Conservation (phyloP, 305 asterid genomes). For the Ajuga reptans region DNA sequence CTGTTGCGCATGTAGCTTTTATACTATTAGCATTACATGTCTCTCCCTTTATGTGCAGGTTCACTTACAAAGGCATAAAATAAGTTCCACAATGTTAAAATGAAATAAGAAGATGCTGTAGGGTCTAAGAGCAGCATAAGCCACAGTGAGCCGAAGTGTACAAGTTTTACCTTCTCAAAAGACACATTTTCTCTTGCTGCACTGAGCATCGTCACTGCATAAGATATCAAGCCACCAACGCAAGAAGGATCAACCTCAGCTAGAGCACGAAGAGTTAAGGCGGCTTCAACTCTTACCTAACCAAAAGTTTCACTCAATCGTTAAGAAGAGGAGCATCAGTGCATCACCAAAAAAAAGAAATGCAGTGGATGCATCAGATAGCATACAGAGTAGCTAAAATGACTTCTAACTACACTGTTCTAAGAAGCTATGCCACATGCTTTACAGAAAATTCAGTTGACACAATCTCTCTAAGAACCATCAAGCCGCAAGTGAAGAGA, state of each 20-base stretch:
- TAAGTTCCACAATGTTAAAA: no score
- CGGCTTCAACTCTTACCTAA: conserved; percentile 98
- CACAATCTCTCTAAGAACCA: conserved; percentile 9
- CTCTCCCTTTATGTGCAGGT: no score
- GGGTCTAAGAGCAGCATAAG: neutral
- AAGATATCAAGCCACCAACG: conserved; percentile 92
- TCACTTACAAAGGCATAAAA: no score
- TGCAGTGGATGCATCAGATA: conserved; percentile 26
- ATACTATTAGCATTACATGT: no score
- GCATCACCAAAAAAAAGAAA: neutral
- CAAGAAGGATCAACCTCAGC: conserved; percentile 97
- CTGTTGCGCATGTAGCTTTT: no score
- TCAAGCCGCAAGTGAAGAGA: conserved; percentile 5
- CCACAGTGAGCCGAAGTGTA: conserved; percentile 3
- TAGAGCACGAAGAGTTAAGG: conserved; percentile 80
- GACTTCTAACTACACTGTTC: conserved; percentile 2
- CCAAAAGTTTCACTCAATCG: conserved; percentile 19
- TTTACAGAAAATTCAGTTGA: neutral
- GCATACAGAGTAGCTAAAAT: conserved; percentile 13
- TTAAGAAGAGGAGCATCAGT: conserved; percentile 19
- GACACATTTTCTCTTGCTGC: conserved; percentile 74
- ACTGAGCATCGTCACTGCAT: conserved; percentile 87
- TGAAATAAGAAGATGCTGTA: no score
- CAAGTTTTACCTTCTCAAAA: conserved; percentile 69
- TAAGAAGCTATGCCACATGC: conserved; percentile 6